Evolutionary conservation across 108 stramenopile genomes (phyloP).

Genomic region (Aurantiochytrium sp.): DNA sequence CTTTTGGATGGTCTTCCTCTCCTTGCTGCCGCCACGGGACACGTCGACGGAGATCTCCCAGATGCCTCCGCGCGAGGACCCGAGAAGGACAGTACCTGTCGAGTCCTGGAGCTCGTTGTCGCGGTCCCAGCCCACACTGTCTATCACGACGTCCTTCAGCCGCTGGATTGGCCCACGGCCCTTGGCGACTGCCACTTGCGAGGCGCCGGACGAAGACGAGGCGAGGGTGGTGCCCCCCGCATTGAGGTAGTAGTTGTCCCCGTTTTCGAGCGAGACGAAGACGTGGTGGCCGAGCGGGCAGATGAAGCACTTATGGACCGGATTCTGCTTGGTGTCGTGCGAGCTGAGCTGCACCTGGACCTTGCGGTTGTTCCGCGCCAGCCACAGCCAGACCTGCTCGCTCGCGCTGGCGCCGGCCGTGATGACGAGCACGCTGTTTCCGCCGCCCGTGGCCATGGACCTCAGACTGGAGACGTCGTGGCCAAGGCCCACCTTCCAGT

Average conservation of each 20-base stretch:
- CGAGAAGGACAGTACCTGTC: neutral
- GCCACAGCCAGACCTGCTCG: conserved; percentile 11
- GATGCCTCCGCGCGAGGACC: neutral
- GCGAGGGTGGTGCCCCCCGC: neutral
- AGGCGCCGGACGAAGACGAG: neutral
- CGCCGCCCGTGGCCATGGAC: neutral
- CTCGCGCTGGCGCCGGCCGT: neutral
- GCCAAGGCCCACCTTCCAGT: neutral
- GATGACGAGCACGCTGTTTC: neutral
- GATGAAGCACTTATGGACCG: neutral
- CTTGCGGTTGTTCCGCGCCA: neutral
- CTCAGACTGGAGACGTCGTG: neutral
- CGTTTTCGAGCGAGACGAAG: neutral
- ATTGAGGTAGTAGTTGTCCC: neutral
- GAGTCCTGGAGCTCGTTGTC: neutral
- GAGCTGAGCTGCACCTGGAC: conserved; percentile 4
- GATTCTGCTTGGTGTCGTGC: neutral
- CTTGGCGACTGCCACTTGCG: neutral
- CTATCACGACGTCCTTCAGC: neutral
- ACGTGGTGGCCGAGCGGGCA: neutral
- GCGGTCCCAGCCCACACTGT: conserved; percentile 15
- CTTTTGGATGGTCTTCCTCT: neutral
- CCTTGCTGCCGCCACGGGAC: neutral
- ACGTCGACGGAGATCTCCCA: neutral
- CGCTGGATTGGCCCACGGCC: conserved; percentile 4